Evolutionary conservation across 495 filamentous ascomycete species (phyloP).

Genomic region (Extremus antarcticus): DNA sequence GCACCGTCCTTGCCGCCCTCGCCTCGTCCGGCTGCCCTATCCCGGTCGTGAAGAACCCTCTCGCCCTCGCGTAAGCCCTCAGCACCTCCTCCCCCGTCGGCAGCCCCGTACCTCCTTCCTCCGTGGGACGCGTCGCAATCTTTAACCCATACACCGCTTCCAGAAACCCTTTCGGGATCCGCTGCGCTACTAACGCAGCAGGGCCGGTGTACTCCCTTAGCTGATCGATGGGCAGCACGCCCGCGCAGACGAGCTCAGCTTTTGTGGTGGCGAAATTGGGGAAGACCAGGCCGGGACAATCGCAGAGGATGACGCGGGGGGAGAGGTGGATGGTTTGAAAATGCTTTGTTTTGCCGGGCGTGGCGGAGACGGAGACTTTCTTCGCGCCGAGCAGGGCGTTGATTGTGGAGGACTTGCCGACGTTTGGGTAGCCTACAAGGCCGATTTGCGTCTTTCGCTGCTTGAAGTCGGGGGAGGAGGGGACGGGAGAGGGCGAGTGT

Average conservation of each 20-base stretch:
- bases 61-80: conserved; percentile 70
- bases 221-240: conserved; percentile 94
- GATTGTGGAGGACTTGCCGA: conserved; percentile 98
- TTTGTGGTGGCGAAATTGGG: conserved; percentile 96
- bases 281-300: conserved; percentile 98
- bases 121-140: conserved; percentile 66
- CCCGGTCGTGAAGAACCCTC: conserved; percentile 81
- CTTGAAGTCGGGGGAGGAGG: conserved; percentile 16
- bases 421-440: conserved; percentile 96
- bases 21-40: conserved; percentile 88
- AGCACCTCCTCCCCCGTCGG: conserved; percentile 84
- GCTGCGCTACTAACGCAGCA: conserved; percentile 69
- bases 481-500: conserved; percentile 29
- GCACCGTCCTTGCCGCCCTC: conserved; percentile 73
- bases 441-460: conserved; percentile 73
- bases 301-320: conserved; percentile 80
- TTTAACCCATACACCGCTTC: conserved; percentile 90
- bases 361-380: conserved; percentile 96
- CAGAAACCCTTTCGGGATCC: conserved; percentile 82
- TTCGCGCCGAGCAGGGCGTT: conserved; percentile 96
- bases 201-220: conserved; percentile 90
- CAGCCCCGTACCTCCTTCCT: conserved; percentile 87
- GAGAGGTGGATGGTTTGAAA: conserved; percentile 97
- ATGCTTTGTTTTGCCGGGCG: conserved; percentile 97
- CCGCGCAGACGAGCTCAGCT: conserved; percentile 90